A percentile compares a stretch with the other conserved stretches of the same genome.
Evolutionary conservation across 768 basidiomycete species (phyloP).

Genomic region (Amanita rubescens): DNA sequence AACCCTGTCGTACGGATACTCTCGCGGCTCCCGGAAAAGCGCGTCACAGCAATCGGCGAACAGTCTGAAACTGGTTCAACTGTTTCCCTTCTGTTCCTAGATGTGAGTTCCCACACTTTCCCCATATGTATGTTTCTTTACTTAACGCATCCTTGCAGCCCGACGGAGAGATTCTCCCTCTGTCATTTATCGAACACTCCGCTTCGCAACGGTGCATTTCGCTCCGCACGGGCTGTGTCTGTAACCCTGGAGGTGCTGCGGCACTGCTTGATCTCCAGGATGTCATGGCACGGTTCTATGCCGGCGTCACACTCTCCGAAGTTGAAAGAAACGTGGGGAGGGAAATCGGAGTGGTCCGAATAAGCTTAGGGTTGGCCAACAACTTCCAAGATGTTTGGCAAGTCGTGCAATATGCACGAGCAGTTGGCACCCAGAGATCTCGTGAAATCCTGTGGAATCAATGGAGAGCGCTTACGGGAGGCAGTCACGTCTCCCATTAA

Average conservation of each 20-base stretch:
- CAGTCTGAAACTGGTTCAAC: constrained; percentile 60
- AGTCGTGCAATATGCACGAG: constrained; percentile 40
- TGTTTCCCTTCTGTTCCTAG: constrained; percentile 54
- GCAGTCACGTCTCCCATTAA: background rate
- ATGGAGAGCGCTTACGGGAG: constrained; percentile 15
- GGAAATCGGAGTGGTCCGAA: constrained; percentile 68
- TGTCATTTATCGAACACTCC: constrained; percentile 66
- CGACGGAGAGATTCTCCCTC: constrained; percentile 57
- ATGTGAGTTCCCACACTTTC: constrained; percentile 33
- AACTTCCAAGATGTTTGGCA: constrained; percentile 71
- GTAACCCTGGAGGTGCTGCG: constrained; percentile 79
- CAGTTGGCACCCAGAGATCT: constrained; percentile 33
- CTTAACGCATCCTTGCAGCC: constrained; percentile 38
- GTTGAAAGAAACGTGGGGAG: constrained; percentile 55
- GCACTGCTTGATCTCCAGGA: constrained; percentile 59
- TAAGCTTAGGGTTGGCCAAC: constrained; percentile 75
- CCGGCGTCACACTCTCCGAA: constrained; percentile 52
- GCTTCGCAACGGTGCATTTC: constrained; percentile 62
- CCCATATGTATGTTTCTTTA: constrained; percentile 6
- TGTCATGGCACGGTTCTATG: constrained; percentile 54
- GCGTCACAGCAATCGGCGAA: constrained; percentile 51
- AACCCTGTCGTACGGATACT: constrained; percentile 61
- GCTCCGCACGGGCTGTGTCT: constrained; percentile 80
- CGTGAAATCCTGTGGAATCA: constrained; percentile 34
- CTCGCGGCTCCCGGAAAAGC: constrained; percentile 50